These are phyloP conservation scores for Triticum aestivum DNA, from an alignment of 176 grass and related monocot species.

Conservation along the genomic window DNA sequence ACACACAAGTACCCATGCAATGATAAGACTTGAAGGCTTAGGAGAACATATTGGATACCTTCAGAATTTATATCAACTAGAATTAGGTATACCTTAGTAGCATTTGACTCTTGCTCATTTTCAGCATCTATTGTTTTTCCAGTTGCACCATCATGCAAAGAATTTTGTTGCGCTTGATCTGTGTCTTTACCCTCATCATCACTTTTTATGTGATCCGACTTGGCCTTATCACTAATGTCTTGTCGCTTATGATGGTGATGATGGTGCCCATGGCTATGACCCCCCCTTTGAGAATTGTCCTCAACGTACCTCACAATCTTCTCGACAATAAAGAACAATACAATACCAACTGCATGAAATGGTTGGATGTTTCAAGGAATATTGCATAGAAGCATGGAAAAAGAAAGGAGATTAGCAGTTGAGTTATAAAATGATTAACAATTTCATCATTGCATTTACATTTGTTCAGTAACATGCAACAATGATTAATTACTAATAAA, in stretches of 20 bases:
- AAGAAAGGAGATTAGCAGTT: not conserved
- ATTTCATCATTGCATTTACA: not conserved
- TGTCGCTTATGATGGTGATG: conserved; percentile 70
- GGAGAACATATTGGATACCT: conserved; percentile 9
- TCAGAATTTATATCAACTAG: not conserved
- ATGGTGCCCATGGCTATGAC: conserved; percentile 59
- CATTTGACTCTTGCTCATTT: conserved; percentile 40
- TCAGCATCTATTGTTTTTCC: conserved; percentile 41
- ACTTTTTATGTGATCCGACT: conserved; percentile 29
- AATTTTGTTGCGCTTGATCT: conserved; percentile 2
- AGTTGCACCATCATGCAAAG: conserved; percentile 25
- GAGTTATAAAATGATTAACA: not conserved
- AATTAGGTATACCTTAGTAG: conserved; percentile 59
- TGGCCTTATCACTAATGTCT: conserved; percentile 34
- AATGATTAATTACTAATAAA: not conserved
- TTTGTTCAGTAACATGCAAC: not conserved
- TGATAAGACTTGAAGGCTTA: not conserved
- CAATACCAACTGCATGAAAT: conserved; percentile 82
- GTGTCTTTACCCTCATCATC: conserved; percentile 23
- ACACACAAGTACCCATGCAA: not conserved
- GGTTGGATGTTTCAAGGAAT: conserved; percentile 6
- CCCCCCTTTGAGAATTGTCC: conserved; percentile 56
- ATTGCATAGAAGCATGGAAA: not conserved
- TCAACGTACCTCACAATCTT: conserved; percentile 98
- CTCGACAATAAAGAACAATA: conserved; percentile 94